phyloP scores from a whole-genome alignment of 257 asterid species.

The Nicotiana knightiana region DNA sequence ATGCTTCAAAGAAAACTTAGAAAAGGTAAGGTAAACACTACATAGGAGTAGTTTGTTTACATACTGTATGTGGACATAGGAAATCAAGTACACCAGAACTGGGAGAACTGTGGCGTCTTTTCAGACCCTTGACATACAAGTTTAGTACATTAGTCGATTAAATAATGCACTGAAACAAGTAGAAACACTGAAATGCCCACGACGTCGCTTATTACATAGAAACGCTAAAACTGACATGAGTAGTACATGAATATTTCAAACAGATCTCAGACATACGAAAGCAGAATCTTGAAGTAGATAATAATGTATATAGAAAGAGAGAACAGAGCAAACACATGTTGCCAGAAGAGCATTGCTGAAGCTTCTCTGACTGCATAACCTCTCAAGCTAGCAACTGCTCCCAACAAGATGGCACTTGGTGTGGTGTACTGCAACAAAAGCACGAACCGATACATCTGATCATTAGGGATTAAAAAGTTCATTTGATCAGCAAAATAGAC shows the following conservation, averaged over 20 bases:
- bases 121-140: slow-evolving; percentile 1
- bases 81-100: background rate
- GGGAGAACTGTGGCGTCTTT: too few relatives aligned
- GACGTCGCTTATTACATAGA: background rate
- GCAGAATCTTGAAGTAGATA: slow-evolving; percentile 57
- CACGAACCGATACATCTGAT: slow-evolving; percentile 73
- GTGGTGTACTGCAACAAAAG: slow-evolving; percentile 80
- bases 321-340: slow-evolving; percentile 61
- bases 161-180: background rate
- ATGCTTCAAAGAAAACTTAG: background rate
- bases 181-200: background rate
- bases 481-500: slow-evolving; percentile 50
- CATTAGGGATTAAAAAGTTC: slow-evolving; percentile 45
- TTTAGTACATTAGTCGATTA: background rate
- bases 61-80: background rate
- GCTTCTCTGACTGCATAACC: slow-evolving; percentile 87
- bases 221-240: background rate
- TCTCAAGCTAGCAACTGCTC: slow-evolving; percentile 88
- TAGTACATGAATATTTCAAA: background rate
- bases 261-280: slow-evolving; percentile 23
- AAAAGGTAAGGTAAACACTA: background rate
- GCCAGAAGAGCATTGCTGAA: slow-evolving; percentile 93
- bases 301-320: slow-evolving; percentile 60
- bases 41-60: background rate
- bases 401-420: slow-evolving; percentile 88